Percentiles rank a stretch among this genome's conserved stretches.
These are phyloP conservation scores for Fusarium chuoi DNA, from an alignment of 2,329 filamentous ascomycete species.

Conservation along the genomic window DNA sequence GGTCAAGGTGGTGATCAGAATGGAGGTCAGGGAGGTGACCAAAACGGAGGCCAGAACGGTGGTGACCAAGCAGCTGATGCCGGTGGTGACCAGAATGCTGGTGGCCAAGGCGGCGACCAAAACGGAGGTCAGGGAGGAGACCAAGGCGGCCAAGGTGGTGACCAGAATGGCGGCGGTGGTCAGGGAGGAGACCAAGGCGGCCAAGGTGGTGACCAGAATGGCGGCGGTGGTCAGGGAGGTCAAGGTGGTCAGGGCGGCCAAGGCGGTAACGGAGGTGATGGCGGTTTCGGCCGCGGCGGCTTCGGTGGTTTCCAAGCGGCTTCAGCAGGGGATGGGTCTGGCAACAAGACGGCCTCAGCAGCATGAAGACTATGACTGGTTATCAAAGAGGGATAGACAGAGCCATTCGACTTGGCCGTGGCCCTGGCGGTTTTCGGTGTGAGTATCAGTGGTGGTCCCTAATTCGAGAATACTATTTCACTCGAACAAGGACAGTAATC, in stretches of 20 bases:
- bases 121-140: constrained; percentile 3
- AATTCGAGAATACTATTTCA: constrained; percentile 55
- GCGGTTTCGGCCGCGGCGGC: neutral
- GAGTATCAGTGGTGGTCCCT: constrained; percentile 61
- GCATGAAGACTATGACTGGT: constrained; percentile 27
- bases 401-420: constrained; percentile 56
- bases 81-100: constrained; percentile 1
- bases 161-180: neutral
- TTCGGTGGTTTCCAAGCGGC: constrained; percentile 32
- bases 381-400: constrained; percentile 43
- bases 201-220: constrained; percentile 4
- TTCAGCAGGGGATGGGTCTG: constrained; percentile 20
- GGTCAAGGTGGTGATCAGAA: constrained; percentile 9
- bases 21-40: constrained; percentile 30
- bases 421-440: constrained; percentile 62
- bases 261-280: constrained; percentile 15
- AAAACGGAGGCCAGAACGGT: constrained; percentile 14
- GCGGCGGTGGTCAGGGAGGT: constrained; percentile 14
- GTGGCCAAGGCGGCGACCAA: neutral
- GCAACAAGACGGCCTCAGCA: constrained; percentile 20
- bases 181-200: constrained; percentile 9
- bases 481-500: constrained; percentile 55
- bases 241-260: constrained; percentile 24
- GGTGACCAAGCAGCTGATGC: constrained; percentile 25
- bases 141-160: constrained; percentile 22